phyloP scores from a whole-genome alignment of 768 basidiomycete genomes.

The Glaciozyma antarctica region DNA sequence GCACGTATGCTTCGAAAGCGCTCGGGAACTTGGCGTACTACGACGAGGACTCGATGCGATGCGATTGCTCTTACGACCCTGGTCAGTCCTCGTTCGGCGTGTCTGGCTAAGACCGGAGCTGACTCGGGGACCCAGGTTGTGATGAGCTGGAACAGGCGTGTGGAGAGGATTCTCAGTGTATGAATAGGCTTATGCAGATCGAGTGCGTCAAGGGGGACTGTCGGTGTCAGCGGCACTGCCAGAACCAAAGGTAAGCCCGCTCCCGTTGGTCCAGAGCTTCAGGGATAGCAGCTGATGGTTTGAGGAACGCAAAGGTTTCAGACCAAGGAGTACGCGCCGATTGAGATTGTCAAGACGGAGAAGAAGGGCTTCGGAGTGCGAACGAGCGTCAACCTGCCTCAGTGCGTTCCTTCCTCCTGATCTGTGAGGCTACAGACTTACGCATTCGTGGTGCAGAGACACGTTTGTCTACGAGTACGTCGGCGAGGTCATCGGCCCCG shows the following conservation, averaged over 20 bases:
- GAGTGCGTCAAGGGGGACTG: conserved; percentile 90
- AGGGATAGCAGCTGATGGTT: neutral
- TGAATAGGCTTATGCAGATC: conserved; percentile 92
- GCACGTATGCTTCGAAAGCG: conserved; percentile 11
- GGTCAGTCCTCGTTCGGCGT: conserved; percentile 51
- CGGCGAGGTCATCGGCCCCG: conserved; percentile 84
- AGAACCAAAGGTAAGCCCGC: conserved; percentile 73
- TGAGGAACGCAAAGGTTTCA: conserved; percentile 57
- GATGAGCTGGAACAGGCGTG: conserved; percentile 63
- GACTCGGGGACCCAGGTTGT: conserved; percentile 44
- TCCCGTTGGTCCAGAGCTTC: neutral
- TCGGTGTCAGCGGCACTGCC: conserved; percentile 67
- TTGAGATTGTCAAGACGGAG: conserved; percentile 85
- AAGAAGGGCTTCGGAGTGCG: conserved; percentile 92
- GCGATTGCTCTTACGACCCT: conserved; percentile 77
- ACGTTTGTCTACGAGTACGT: conserved; percentile 94
- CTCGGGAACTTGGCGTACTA: conserved; percentile 23
- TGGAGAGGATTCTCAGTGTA: conserved; percentile 81
- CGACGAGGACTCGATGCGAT: conserved; percentile 80
- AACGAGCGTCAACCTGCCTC: conserved; percentile 47
- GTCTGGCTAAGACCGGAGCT: neutral
- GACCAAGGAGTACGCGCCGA: conserved; percentile 67
- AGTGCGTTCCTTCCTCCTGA: conserved; percentile 38
- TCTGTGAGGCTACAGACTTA: neutral
- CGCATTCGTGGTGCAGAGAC: conserved; percentile 50